A percentile compares a stretch with the other conserved stretches of the same genome.
Evolutionary conservation across 1,284 basidiomycete genomes (phyloP).

Genomic region (Fistulinella cinereoalba): DNA sequence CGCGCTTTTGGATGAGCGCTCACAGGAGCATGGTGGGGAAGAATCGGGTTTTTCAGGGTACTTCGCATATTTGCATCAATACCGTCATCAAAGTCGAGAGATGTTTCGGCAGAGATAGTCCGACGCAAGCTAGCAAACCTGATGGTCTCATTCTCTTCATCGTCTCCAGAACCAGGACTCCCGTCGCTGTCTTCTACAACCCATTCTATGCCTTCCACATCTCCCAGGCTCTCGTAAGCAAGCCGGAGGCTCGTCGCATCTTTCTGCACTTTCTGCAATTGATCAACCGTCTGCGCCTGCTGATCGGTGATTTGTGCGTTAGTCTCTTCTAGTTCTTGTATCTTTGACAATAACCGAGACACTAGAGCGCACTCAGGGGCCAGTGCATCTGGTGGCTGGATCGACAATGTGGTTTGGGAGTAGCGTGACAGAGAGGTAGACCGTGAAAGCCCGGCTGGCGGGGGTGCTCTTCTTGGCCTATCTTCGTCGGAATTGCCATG

Average conservation of each 20-base stretch:
- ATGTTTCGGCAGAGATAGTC: slow-evolving; percentile 34
- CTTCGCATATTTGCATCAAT: slow-evolving; percentile 37
- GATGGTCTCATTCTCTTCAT: slow-evolving; percentile 37
- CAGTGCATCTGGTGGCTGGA: slow-evolving; percentile 14
- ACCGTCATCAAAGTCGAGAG: slow-evolving; percentile 30
- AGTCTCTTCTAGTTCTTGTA: slow-evolving; percentile 73
- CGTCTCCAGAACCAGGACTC: slow-evolving; percentile 21
- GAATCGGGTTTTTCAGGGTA: slow-evolving; percentile 27
- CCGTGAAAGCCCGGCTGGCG: slow-evolving; percentile 21
- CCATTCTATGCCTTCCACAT: slow-evolving; percentile 48
- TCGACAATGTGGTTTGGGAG: slow-evolving; percentile 10
- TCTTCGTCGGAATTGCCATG: slow-evolving; percentile 17
- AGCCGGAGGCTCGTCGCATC: slow-evolving; percentile 69
- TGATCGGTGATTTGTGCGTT: slow-evolving; percentile 69
- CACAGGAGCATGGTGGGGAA: slow-evolving; percentile 18
- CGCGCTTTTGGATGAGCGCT: slow-evolving; percentile 37
- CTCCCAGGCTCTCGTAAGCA: slow-evolving; percentile 68
- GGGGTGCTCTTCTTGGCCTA: slow-evolving; percentile 15
- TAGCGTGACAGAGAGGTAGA: slow-evolving; percentile 29
- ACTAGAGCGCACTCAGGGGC: slow-evolving; percentile 56
- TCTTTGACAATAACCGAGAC: slow-evolving; percentile 71
- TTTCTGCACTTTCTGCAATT: slow-evolving; percentile 63
- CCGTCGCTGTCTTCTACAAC: slow-evolving; percentile 31
- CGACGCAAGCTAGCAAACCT: slow-evolving; percentile 45
- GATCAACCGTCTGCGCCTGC: slow-evolving; percentile 57